Evolutionary conservation across 306 rosid species (phyloP), one percentile per base, ranked within the genome.

Genomic region (Heteromeles arbutifolia): DNA sequence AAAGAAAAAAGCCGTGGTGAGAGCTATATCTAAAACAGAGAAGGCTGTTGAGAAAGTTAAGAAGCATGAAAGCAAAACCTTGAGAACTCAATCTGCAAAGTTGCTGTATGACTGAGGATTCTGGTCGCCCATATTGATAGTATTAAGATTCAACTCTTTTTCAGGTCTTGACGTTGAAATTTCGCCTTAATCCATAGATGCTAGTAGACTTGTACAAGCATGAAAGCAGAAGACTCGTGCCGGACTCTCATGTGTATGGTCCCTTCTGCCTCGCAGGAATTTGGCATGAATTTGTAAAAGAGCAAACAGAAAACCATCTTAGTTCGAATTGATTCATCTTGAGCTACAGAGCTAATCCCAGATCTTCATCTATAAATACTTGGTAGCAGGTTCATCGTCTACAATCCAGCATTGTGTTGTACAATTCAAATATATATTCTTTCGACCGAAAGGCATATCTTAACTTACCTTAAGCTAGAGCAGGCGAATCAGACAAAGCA

Each of bases 1-100:
- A 67, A 88, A 85, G 82, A 82, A 65, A 81, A 94, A 90, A 73
- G 91, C 92, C 43, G 67, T 79, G 8, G 93, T 80, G 22, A 94
- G 89, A 80, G 98, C 97, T 44, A 84, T 94, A 54, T 78, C 88
- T 0, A 68, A 80, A 57, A 81, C 28, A n/a, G 95, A 94, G 84
- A 86, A 84, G 85, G 61, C 81, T 19, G 75, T n/a, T 28, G 86
- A 78, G 88, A 94, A 90, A 79, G 44, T 78, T 5, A 37, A 67
- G 62, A 94, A 91, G 90, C 69, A 81, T 70, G 93, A 85, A n/a
- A 75, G 72, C 88, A 94, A 94, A 77, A 90, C 81, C 74, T 4
- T 18, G 29, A 87, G 97, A 82, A 88, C 84, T 52, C 94, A 85
- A 67, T 91, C 96, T 44, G 96, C 97, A 0, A 91, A 91, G 85